Percentiles rank a stretch among this genome's conserved stretches.
Evolutionary conservation across 345 rosid genomes (phyloP).

Genomic region (Hibiscus mutabilis): DNA sequence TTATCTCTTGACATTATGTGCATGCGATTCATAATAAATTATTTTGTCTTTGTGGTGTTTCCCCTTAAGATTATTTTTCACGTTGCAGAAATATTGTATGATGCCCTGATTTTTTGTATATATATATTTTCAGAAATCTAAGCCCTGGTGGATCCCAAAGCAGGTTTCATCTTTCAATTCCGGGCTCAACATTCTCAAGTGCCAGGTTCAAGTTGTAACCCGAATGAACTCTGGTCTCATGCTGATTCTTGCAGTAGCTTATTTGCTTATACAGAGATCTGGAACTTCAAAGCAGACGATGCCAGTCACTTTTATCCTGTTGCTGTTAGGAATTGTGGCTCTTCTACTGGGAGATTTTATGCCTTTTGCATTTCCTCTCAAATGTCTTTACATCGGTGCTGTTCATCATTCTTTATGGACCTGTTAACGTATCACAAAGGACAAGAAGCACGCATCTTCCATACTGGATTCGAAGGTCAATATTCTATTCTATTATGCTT

Average conservation of each 20-base stretch:
- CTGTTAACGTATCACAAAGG: slow-evolving; percentile 26
- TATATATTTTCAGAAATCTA: slow-evolving; percentile 27
- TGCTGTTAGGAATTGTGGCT: slow-evolving; percentile 78
- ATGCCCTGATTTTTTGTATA: slow-evolving; percentile 3
- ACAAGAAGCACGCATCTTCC: slow-evolving; percentile 27
- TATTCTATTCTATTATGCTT: slow-evolving; percentile 36
- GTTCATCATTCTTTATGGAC: slow-evolving; percentile 51
- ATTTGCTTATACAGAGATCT: slow-evolving; percentile 58
- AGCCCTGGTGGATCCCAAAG: slow-evolving; percentile 71
- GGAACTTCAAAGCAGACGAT: slow-evolving; percentile 48
- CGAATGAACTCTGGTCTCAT: slow-evolving; percentile 59
- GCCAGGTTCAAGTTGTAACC: slow-evolving; percentile 56
- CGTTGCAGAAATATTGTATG: not conserved
- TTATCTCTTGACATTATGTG: not conserved
- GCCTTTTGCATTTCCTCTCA: slow-evolving; percentile 58
- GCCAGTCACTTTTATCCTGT: slow-evolving; percentile 63
- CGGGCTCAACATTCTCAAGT: slow-evolving; percentile 35
- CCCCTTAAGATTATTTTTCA: not conserved
- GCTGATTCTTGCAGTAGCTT: slow-evolving; percentile 49
- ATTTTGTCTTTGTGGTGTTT: not conserved
- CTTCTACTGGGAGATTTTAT: slow-evolving; percentile 58
- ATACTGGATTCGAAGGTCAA: slow-evolving; percentile 50
- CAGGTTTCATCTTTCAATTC: slow-evolving; percentile 45
- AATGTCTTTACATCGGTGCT: slow-evolving; percentile 35
- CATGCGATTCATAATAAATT: not conserved